Conservation (phyloP, 2,329 filamentous ascomycete species). For the Hymenoscyphus infarciens region DNA sequence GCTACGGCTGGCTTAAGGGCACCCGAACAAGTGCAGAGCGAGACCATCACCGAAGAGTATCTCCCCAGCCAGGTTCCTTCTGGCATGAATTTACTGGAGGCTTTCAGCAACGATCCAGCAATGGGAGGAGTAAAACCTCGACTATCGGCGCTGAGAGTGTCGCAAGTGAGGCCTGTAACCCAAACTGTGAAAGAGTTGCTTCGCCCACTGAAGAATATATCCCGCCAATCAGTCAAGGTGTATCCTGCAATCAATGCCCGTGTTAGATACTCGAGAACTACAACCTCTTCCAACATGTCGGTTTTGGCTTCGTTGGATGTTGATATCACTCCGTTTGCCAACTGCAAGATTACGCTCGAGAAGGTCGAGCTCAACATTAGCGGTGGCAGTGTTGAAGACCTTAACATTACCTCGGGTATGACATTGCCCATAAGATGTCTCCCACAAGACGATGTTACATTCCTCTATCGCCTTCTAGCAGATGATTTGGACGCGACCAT, state of each 20-base stretch:
- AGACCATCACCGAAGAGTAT: constrained; percentile 55
- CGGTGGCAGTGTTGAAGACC: constrained; percentile 56
- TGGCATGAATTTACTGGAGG: constrained; percentile 72
- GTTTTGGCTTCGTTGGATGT: constrained; percentile 70
- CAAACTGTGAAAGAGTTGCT: constrained; percentile 56
- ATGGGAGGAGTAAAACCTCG: constrained; percentile 58
- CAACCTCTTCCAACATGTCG: constrained; percentile 51
- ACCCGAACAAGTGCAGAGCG: constrained; percentile 41
- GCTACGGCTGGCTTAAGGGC: constrained; percentile 59
- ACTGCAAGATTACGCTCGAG: constrained; percentile 61
- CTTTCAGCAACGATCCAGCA: constrained; percentile 64
- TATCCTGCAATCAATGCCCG: constrained; percentile 69
- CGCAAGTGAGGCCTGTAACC: constrained; percentile 66
- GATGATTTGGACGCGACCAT: constrained; percentile 35
- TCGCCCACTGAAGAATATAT: constrained; percentile 61
- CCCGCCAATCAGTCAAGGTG: constrained; percentile 59
- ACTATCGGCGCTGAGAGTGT: constrained; percentile 71
- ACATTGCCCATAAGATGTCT: constrained; percentile 58
- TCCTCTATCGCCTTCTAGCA: constrained; percentile 65
- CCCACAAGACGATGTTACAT: constrained; percentile 71
- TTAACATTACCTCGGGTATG: constrained; percentile 48
- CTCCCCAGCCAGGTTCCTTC: constrained; percentile 65
- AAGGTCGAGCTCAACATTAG: constrained; percentile 54
- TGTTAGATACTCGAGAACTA: constrained; percentile 65
- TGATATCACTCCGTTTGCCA: constrained; percentile 68